Conservation (phyloP, 2,329 filamentous ascomycete genomes). For the Aspergillus carbonarius region DNA sequence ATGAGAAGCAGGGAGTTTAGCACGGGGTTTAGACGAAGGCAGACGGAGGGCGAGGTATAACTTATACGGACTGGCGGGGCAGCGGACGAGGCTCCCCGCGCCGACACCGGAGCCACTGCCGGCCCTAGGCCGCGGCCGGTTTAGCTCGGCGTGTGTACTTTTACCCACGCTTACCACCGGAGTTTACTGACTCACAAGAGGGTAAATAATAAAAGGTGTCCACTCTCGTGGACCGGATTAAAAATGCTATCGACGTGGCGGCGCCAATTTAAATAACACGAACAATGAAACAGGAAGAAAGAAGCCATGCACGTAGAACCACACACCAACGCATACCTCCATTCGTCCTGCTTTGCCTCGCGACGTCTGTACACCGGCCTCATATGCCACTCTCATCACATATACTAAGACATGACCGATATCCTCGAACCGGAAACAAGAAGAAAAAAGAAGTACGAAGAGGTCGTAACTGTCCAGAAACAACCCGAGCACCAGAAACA, state of each 20-base stretch:
- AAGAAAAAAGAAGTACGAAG: conserved; percentile 15
- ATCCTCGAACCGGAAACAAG: conserved; percentile 12
- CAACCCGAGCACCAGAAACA: conserved; percentile 34
- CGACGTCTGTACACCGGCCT: conserved; percentile 12
- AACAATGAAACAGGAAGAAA: background rate
- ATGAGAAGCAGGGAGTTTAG: conserved; percentile 22
- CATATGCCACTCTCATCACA: conserved; percentile 15
- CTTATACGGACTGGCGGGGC: conserved; percentile 22
- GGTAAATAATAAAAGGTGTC: background rate
- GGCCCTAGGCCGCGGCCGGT: conserved; percentile 4
- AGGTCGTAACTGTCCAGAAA: conserved; percentile 17
- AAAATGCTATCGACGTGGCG: background rate
- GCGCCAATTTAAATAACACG: conserved; percentile 4
- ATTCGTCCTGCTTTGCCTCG: conserved; percentile 13
- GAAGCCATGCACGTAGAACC: conserved; percentile 2
- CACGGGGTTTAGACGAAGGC: conserved; percentile 6
- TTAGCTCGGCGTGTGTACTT: conserved; percentile 4
- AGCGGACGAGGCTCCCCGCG: conserved; percentile 20
- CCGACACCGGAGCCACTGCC: conserved; percentile 27
- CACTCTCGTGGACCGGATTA: background rate
- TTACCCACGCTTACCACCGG: background rate
- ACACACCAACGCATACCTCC: conserved; percentile 3
- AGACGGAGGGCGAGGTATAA: conserved; percentile 1
- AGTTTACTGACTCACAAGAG: background rate
- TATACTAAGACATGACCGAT: conserved; percentile 11